Percentiles rank a stretch among this genome's conserved stretches.
phyloP scores from a whole-genome alignment of 495 filamentous ascomycete species.

The Neurospora tetraspora region DNA sequence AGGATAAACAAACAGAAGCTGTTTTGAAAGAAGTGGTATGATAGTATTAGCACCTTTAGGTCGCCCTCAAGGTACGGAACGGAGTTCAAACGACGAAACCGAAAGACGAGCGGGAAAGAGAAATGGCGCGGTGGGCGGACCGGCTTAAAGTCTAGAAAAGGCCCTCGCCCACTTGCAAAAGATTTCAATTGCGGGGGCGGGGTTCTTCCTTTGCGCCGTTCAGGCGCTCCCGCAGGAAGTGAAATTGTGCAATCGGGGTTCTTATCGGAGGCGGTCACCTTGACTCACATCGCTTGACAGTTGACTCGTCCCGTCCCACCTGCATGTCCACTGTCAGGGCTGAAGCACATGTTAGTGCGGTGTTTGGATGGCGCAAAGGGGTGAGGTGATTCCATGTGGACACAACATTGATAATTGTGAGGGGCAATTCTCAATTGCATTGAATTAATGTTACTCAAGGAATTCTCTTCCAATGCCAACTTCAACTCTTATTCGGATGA shows the following conservation, averaged over 20 bases:
- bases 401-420: background rate
- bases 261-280: background rate
- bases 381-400: background rate
- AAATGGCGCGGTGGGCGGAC: slow-evolving; percentile 6
- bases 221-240: background rate
- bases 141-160: background rate
- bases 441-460: background rate
- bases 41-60: background rate
- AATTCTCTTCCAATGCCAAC: background rate
- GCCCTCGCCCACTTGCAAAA: slow-evolving; percentile 1
- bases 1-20: background rate
- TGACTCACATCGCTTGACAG: background rate
- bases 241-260: background rate
- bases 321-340: background rate
- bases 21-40: background rate
- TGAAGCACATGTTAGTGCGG: background rate
- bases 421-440: background rate
- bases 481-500: background rate
- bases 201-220: slow-evolving; percentile 1
- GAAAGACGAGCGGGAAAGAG: slow-evolving; percentile 3
- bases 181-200: slow-evolving; percentile 12
- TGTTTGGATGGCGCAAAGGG: background rate
- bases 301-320: background rate
- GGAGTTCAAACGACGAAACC: background rate
- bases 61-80: background rate